These are phyloP conservation scores for Bombardia bombarda DNA, from an alignment of 495 filamentous ascomycete genomes.

Conservation along the genomic window DNA sequence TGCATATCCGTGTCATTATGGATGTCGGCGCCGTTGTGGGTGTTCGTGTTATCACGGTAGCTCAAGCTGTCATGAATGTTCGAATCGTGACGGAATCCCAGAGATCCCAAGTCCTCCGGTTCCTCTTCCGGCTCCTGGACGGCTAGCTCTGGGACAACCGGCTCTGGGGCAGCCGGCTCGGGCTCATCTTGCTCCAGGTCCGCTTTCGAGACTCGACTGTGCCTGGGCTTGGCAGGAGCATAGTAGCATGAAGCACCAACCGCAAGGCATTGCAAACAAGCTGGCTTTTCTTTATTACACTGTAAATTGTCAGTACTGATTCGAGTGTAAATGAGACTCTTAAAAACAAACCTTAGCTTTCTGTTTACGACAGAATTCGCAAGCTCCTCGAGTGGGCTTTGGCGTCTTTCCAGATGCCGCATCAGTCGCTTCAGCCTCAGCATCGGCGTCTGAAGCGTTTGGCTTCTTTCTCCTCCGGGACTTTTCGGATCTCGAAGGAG, in stretches of 20 bases:
- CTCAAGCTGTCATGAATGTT: no score
- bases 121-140: conserved; percentile 5
- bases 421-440: conserved; percentile 7
- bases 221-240: conserved; percentile 16
- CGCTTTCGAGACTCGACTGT: conserved; percentile 6
- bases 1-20: no score
- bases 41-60: no score
- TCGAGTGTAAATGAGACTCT: neutral
- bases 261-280: conserved; percentile 27
- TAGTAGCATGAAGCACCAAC: conserved; percentile 27
- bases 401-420: conserved; percentile 9
- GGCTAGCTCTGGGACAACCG: no score
- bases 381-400: conserved; percentile 26
- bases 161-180: no score
- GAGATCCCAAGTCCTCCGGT: conserved; percentile 20
- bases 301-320: conserved; percentile 12
- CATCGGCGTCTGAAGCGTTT: neutral
- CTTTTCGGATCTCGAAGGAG: conserved; percentile 13
- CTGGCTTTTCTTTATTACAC: conserved; percentile 34
- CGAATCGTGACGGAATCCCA: conserved; percentile 18
- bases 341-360: conserved; percentile 19
- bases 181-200: conserved; percentile 4
- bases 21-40: no score
- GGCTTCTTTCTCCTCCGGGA: conserved; percentile 23
- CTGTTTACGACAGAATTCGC: conserved; percentile 26